Percentiles rank a stretch among this genome's conserved stretches.
Evolutionary conservation across 2,329 filamentous ascomycete species (phyloP).

Genomic region (Pseudogymnoascus sp.): DNA sequence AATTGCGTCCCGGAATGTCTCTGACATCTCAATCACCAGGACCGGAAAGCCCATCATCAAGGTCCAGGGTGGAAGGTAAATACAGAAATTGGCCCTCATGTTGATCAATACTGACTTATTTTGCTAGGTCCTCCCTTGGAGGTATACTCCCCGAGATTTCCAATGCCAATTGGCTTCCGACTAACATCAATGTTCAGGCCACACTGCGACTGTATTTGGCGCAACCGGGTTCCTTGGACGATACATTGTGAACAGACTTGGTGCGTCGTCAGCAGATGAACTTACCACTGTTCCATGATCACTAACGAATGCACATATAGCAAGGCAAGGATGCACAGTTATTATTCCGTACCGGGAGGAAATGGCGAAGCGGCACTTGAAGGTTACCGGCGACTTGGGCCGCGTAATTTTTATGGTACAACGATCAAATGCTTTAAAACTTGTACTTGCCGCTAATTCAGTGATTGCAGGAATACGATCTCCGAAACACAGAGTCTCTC

Average conservation of each 20-base stretch:
- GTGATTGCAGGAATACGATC: conserved; percentile 70
- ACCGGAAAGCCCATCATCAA: conserved; percentile 94
- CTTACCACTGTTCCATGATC: background rate
- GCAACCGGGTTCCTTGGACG: conserved; percentile 91
- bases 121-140: conserved; percentile 69
- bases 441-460: background rate
- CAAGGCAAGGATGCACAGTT: conserved; percentile 88
- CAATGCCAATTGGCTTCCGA: conserved; percentile 18
- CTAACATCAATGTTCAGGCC: conserved; percentile 49
- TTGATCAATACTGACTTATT: background rate
- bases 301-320: conserved; percentile 41
- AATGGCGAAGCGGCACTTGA: conserved; percentile 95
- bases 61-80: conserved; percentile 80
- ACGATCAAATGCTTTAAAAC: background rate
- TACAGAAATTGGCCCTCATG: conserved; percentile 15
- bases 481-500: conserved; percentile 89
- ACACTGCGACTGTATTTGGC: conserved; percentile 96
- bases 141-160: conserved; percentile 45
- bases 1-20: conserved; percentile 48
- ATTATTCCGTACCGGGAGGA: conserved; percentile 92
- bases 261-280: conserved; percentile 38
- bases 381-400: conserved; percentile 90
- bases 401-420: conserved; percentile 74
- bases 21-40: conserved; percentile 87
- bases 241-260: conserved; percentile 94